Percentiles rank a stretch among this genome's conserved stretches.
These are phyloP conservation scores for Tolypocladium album DNA, from an alignment of 2,329 filamentous ascomycete species.

Conservation along the genomic window DNA sequence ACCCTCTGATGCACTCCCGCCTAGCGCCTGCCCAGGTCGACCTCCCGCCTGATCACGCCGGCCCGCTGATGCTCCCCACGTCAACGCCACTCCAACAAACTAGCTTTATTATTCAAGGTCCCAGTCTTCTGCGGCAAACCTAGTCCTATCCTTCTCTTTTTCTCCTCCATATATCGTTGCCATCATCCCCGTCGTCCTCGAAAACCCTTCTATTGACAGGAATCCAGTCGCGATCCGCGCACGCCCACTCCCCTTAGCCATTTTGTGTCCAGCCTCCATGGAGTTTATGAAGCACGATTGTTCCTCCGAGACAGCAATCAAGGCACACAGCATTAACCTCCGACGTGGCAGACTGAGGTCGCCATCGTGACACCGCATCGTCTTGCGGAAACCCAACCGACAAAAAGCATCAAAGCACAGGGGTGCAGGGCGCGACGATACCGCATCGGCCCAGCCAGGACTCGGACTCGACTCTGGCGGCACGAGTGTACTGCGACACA, in stretches of 20 bases:
- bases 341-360: background rate
- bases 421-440: background rate
- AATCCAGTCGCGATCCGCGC: background rate
- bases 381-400: background rate
- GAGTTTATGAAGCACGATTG: background rate
- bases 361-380: background rate
- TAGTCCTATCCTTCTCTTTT: background rate
- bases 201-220: background rate
- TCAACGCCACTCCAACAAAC: background rate
- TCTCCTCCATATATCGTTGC: background rate
- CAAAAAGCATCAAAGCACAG: background rate
- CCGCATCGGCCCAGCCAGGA: background rate
- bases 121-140: background rate
- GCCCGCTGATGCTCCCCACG: background rate
- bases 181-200: background rate
- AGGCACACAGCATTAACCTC: background rate
- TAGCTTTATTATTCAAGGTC: background rate
- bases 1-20: background rate
- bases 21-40: background rate
- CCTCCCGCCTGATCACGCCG: background rate
- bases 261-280: slow-evolving; percentile 1
- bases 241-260: background rate
- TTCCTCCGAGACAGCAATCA: background rate
- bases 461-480: background rate
- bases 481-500: background rate